Percentiles rank a stretch among this genome's conserved stretches.
phyloP scores from a whole-genome alignment of 2,329 filamentous ascomycete genomes.

The Elsinoe fawcettii region DNA sequence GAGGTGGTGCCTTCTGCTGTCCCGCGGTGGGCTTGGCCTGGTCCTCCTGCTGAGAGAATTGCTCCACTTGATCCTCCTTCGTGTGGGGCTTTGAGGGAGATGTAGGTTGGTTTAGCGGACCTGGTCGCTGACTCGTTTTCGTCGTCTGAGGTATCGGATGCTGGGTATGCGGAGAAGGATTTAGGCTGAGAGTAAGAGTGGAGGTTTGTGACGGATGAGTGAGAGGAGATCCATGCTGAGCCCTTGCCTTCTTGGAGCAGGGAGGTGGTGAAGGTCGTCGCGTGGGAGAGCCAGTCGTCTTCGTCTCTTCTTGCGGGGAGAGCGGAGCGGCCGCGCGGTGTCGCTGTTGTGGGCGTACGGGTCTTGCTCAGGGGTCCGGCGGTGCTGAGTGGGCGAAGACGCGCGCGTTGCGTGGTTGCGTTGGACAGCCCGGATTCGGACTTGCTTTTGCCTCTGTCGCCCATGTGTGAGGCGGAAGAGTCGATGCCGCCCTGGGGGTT shows the following conservation, averaged over 20 bases:
- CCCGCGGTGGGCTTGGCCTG: too few species aligned
- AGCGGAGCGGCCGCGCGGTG: conserved; percentile 25
- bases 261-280: conserved; percentile 49
- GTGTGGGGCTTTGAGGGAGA: not conserved
- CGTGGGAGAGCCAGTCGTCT: conserved; percentile 53
- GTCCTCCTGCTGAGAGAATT: too few species aligned
- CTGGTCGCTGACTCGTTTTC: conserved; percentile 1
- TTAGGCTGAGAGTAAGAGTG: not conserved
- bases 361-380: not conserved
- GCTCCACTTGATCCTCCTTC: too few species aligned
- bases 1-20: conserved; percentile 38
- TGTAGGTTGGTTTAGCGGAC: conserved; percentile 34
- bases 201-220: conserved; percentile 44
- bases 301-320: conserved; percentile 29
- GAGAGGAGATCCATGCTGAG: conserved; percentile 52
- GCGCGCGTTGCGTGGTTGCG: conserved; percentile 12
- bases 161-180: conserved; percentile 25
- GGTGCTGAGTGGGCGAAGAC: conserved; percentile 12
- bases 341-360: not conserved
- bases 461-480: conserved; percentile 7
- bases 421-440: conserved; percentile 30
- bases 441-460: conserved; percentile 41
- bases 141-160: conserved; percentile 9
- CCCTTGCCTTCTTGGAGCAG: conserved; percentile 54
- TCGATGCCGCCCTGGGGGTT: conserved; percentile 11